Base-by-base conservation (phyloP, 2,329 filamentous ascomycete species). In the Cercospora citrullina region DNA sequence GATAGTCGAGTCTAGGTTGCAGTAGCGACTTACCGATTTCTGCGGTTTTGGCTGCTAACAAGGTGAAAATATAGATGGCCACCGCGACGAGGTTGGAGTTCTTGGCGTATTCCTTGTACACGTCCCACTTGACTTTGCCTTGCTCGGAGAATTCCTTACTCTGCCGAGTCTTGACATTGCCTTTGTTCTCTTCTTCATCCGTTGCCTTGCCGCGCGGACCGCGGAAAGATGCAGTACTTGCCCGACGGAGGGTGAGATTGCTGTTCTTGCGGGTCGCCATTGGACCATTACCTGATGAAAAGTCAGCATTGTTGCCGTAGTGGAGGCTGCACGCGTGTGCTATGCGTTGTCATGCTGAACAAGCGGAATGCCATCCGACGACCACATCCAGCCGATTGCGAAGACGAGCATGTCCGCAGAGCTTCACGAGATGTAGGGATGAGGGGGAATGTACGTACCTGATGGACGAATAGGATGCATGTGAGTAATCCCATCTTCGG, bases 41-140 rank as follows among this genome's bases (percentile, higher is more conserved):
- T 10, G 89, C 89, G 16, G 90, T 90, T 81, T 99, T 94, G 8
- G 93, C 89, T 30, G 90, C 88, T 68, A 98, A 75, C 57, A 98
- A 84, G 64, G 92, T 88, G 53, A 90, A 57, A 16, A 96, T 75
- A 79, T 98, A 99, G 72, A 97, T 84, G 16, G 81, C 80, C 8
- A 99, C 95, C 12, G 95, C 96, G 66, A 87, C 83, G 16, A 97
- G 80, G 78, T 98, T 97, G 83, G 92, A 97, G 68, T 93, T 93
- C 81, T 93, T 97, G 66, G 95, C 96, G 76, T 99, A 99, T 80
- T 97, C 94, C 59, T 85, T 84, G 77, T 99, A 99, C 30, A 99
- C 94, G 72, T 89, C 87, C 94, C 95, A 98, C 80, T 97, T 98
- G 74, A 99, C 95, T 79, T 98, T 97, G 76, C 95, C 95, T 81